phyloP scores from a whole-genome alignment of 1,284 basidiomycete genomes.

The Moesziomyces antarcticus region DNA sequence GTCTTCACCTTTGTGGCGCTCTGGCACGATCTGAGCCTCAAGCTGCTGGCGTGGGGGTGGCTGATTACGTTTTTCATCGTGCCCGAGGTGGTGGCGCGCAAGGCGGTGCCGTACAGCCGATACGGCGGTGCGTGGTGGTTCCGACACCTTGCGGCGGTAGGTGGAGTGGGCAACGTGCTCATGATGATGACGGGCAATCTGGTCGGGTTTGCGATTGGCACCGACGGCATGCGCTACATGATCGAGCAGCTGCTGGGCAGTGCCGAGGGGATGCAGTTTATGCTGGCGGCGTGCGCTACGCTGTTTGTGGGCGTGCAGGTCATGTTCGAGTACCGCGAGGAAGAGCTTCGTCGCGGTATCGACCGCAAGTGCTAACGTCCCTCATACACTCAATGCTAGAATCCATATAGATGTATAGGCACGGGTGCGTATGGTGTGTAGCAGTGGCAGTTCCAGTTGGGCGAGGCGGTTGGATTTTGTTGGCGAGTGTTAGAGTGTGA shows the following conservation, averaged over 20 bases:
- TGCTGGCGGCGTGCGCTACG: constrained; percentile 74
- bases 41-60: constrained; percentile 95
- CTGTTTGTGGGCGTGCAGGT: constrained; percentile 87
- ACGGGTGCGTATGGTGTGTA: no score
- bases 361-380: constrained; percentile 41
- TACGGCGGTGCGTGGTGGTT: constrained; percentile 81
- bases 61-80: constrained; percentile 89
- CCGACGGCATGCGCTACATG: constrained; percentile 83
- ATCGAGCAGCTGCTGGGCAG: constrained; percentile 76
- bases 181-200: constrained; percentile 95
- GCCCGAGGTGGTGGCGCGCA: constrained; percentile 79
- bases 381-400: no score
- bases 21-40: constrained; percentile 94
- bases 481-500: no score
- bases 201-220: constrained; percentile 92
- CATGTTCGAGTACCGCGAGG: constrained; percentile 75
- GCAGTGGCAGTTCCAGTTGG: no score
- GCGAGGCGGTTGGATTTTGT: no score
- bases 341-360: constrained; percentile 50
- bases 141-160: constrained; percentile 83
- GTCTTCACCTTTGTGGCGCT: constrained; percentile 98
- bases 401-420: no score
- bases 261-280: constrained; percentile 77
- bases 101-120: constrained; percentile 76
- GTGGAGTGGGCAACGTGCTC: constrained; percentile 85